Conservation (phyloP, 495 filamentous ascomycete genomes). For the Annulohypoxylon moriforme region DNA sequence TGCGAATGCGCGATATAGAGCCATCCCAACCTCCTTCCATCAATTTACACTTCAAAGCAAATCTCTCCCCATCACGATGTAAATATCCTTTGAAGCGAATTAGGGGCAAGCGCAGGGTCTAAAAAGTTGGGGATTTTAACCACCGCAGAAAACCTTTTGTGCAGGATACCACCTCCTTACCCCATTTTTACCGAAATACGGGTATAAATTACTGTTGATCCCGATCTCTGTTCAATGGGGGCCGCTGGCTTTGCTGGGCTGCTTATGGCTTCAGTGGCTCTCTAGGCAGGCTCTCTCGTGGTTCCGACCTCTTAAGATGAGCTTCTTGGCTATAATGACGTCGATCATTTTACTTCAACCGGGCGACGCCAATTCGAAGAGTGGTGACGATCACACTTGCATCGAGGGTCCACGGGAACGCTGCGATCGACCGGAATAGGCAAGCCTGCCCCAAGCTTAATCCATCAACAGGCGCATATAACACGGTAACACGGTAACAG, state of each 20-base stretch:
- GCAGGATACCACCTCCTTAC: constrained; percentile 8
- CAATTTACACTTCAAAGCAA: too few species aligned
- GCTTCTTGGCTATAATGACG: constrained; percentile 34
- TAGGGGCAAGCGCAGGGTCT: background rate
- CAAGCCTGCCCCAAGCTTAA: constrained; percentile 10
- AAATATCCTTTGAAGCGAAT: constrained; percentile 15
- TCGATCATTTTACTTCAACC: constrained; percentile 34
- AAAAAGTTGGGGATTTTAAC: constrained; percentile 29
- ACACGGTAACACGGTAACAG: constrained; percentile 13
- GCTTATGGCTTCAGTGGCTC: background rate
- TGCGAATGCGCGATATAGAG: background rate
- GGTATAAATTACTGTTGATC: constrained; percentile 39
- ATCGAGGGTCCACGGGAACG: constrained; percentile 21
- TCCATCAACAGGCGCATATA: constrained; percentile 9
- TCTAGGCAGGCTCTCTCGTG: background rate
- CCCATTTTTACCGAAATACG: constrained; percentile 35
- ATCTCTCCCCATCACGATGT: too few species aligned
- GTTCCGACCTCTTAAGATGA: background rate
- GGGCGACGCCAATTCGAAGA: constrained; percentile 13
- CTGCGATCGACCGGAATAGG: constrained; percentile 30
- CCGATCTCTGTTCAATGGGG: constrained; percentile 1
- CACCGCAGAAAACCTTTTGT: background rate
- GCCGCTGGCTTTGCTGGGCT: background rate
- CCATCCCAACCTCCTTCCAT: too few species aligned
- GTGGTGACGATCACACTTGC: constrained; percentile 26